Evolutionary conservation across 140 eudicot species (phyloP).

Genomic region (Erigeron philadelphicus): DNA sequence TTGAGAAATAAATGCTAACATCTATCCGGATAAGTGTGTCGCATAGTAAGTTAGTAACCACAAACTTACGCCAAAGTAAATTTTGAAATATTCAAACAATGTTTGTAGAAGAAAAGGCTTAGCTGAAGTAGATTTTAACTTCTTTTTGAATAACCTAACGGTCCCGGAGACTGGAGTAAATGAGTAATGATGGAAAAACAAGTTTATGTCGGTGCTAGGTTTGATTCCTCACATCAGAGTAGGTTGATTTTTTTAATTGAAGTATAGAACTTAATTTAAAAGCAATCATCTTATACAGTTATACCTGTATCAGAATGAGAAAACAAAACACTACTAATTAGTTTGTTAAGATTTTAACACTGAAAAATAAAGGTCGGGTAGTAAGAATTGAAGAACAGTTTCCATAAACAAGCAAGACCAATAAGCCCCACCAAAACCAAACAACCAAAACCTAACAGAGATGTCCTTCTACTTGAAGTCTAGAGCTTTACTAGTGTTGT

Average conservation of each 20-base stretch:
- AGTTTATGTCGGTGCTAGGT: not conserved
- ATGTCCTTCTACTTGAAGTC: conserved; percentile 20
- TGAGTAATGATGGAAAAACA: not conserved
- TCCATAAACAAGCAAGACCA: not conserved
- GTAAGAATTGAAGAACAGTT: not conserved
- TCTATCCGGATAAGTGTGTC: not conserved
- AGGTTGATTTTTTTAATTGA: not conserved
- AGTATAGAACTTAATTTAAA: not conserved
- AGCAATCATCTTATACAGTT: too few relatives aligned
- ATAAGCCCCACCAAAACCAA: conserved; percentile 21
- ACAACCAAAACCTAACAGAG: not conserved
- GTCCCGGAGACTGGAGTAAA: not conserved
- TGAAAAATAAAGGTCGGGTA: conserved; percentile 2
- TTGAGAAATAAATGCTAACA: not conserved
- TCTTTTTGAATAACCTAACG: too few relatives aligned
- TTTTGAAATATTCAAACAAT: not conserved
- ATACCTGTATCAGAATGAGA: too few relatives aligned
- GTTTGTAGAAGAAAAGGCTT: not conserved
- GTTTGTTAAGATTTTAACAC: not conserved
- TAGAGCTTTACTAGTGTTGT: not conserved
- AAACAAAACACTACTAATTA: too few relatives aligned
- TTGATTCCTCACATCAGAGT: not conserved
- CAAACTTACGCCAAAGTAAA: conserved; percentile 9
- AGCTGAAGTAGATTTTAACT: too few relatives aligned
- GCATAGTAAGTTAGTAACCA: not conserved